Evolutionary conservation across 2,329 filamentous ascomycete genomes (phyloP).

Genomic region (Colletotrichum costaricense): DNA sequence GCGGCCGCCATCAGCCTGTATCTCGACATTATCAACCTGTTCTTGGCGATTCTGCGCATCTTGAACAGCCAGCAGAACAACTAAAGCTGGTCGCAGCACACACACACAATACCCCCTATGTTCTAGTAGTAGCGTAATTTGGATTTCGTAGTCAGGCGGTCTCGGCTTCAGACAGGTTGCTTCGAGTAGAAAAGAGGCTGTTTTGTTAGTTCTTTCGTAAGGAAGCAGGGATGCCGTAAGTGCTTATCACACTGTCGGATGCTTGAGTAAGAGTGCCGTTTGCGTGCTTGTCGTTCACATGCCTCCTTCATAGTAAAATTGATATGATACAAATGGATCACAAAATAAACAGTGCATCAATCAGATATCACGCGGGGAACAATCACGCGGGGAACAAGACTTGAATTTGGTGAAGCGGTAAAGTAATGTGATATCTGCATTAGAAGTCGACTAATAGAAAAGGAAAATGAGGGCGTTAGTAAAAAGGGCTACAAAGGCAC

Average conservation of each 20-base stretch:
- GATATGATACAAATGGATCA: neutral
- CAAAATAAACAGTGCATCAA: neutral
- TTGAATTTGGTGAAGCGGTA: constrained; percentile 35
- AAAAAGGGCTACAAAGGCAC: constrained; percentile 38
- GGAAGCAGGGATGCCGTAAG: neutral
- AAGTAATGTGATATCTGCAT: constrained; percentile 70
- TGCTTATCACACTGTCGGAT: neutral
- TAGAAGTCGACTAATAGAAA: constrained; percentile 71
- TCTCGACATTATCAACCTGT: constrained; percentile 96
- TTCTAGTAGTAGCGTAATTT: neutral
- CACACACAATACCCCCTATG: neutral
- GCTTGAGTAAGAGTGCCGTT: neutral
- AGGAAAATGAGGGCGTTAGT: constrained; percentile 50
- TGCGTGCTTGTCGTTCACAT: neutral
- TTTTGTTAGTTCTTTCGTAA: neutral
- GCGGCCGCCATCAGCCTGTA: constrained; percentile 95
- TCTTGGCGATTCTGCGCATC: constrained; percentile 94
- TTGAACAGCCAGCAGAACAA: constrained; percentile 97
- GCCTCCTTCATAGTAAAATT: neutral
- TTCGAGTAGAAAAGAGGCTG: neutral
- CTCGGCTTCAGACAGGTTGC: neutral
- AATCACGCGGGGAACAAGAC: neutral
- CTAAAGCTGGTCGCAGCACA: constrained; percentile 56
- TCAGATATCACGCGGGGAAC: neutral
- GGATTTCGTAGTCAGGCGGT: neutral